A percentile compares a stretch with the other conserved stretches of the same genome.
phyloP scores from a whole-genome alignment of 1,139 yeast species.

The Blastobotrys apis region DNA sequence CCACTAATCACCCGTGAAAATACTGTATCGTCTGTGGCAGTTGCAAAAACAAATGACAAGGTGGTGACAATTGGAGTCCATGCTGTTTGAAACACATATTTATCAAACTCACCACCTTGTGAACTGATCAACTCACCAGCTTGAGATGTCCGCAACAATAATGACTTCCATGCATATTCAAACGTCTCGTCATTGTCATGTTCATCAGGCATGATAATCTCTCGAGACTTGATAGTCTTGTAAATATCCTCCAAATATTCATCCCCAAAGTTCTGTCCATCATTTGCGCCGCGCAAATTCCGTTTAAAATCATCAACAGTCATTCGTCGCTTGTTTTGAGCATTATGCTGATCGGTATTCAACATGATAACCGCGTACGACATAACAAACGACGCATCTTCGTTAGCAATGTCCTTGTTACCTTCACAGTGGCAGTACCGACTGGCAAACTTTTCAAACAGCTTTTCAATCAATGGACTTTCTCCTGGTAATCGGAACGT shows the following conservation, averaged over 20 bases:
- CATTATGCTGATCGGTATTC: conserved; percentile 88
- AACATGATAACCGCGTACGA: conserved; percentile 90
- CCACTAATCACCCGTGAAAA: conserved; percentile 83
- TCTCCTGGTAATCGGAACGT: conserved; percentile 95
- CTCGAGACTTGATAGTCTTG: conserved; percentile 73
- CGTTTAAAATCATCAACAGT: conserved; percentile 73
- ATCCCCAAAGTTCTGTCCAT: conserved; percentile 66
- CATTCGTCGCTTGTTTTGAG: conserved; percentile 76
- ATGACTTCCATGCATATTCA: conserved; percentile 88
- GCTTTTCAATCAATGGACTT: conserved; percentile 90
- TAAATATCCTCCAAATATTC: conserved; percentile 74
- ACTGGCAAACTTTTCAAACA: conserved; percentile 81
- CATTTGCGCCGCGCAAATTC: conserved; percentile 75
- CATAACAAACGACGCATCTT: conserved; percentile 89
- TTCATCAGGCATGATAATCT: conserved; percentile 97
- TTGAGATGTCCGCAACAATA: conserved; percentile 47
- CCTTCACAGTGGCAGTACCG: conserved; percentile 53
- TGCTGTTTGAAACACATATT: conserved; percentile 57
- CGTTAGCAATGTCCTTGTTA: conserved; percentile 44
- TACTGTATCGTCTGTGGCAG: conserved; percentile 87
- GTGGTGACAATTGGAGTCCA: conserved; percentile 65
- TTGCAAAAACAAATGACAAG: conserved; percentile 69
- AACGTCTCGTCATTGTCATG: conserved; percentile 84
- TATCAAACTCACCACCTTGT: conserved; percentile 49
- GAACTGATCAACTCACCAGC: conserved; percentile 28